A percentile compares a stretch with the other conserved stretches of the same genome.
These are phyloP conservation scores for Heterobasidion annosum DNA, from an alignment of 1,284 basidiomycete genomes.

Conservation along the genomic window DNA sequence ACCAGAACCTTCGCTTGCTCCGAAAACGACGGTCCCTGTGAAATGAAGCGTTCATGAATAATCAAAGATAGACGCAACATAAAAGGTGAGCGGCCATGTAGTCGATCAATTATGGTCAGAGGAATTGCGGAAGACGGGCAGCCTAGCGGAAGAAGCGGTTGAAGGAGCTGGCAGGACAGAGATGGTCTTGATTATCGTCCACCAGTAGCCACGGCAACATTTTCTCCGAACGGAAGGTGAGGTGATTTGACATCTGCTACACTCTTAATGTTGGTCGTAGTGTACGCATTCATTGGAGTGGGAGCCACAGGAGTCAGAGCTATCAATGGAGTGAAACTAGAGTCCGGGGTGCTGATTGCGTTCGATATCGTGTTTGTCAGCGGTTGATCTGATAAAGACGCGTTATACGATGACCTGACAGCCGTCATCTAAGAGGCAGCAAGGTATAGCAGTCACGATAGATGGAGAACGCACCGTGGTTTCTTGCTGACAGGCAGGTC, in stretches of 20 bases:
- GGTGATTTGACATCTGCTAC: slow-evolving; percentile 48
- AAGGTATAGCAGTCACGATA: background rate
- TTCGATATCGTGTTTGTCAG: background rate
- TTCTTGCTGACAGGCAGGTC: slow-evolving; percentile 68
- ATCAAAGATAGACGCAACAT: slow-evolving; percentile 1
- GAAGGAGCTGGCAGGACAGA: background rate
- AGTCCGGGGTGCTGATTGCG: background rate
- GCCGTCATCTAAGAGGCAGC: slow-evolving; percentile 10
- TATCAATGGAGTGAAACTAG: background rate
- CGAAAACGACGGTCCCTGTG: slow-evolving; percentile 1
- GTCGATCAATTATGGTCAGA: background rate
- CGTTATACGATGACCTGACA: slow-evolving; percentile 11
- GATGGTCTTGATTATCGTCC: slow-evolving; percentile 30
- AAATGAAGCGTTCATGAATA: slow-evolving; percentile 1
- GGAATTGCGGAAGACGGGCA: background rate
- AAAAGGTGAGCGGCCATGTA: background rate
- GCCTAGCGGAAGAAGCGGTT: background rate
- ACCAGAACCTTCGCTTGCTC: background rate
- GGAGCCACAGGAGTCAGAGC: slow-evolving; percentile 3
- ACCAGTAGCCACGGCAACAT: slow-evolving; percentile 45
- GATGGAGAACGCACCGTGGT: slow-evolving; percentile 34
- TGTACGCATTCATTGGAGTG: slow-evolving; percentile 23
- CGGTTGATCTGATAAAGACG: background rate
- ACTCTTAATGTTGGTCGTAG: slow-evolving; percentile 28
- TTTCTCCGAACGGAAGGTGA: slow-evolving; percentile 57